Conservation (phyloP, 208 protist genomes). For the Leishmania amazonensis region DNA sequence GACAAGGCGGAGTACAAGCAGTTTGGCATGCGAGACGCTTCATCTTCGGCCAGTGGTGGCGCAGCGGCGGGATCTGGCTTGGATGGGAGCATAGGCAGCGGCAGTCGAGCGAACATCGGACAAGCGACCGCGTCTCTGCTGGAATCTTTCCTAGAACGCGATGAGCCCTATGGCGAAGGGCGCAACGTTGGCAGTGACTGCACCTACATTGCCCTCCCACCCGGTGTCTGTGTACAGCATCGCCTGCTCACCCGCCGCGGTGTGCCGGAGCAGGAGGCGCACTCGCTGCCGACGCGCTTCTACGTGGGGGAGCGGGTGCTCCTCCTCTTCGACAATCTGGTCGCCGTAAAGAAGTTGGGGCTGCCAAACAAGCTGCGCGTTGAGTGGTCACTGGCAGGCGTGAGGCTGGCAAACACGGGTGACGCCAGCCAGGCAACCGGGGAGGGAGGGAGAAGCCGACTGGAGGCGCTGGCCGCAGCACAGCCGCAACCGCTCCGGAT, state of each 20-base stretch:
- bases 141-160: conserved; percentile 10
- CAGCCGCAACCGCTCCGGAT: conserved; percentile 25
- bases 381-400: conserved; percentile 11
- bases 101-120: conserved; percentile 8
- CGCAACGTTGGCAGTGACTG: not conserved
- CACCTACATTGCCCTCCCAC: conserved; percentile 50
- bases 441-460: not conserved
- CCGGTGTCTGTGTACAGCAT: conserved; percentile 50
- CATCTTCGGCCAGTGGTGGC: not conserved
- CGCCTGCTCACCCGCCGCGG: conserved; percentile 71
- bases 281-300: conserved; percentile 54
- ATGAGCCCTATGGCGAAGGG: conserved; percentile 9
- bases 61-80: conserved; percentile 3
- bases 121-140: conserved; percentile 25
- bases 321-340: conserved; percentile 56
- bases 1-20: conserved; percentile 23
- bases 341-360: conserved; percentile 28
- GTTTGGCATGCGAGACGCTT: conserved; percentile 13
- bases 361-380: conserved; percentile 13
- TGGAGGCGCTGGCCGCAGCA: conserved; percentile 18
- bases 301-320: conserved; percentile 67
- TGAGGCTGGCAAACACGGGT: conserved; percentile 4
- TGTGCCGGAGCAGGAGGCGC: conserved; percentile 48
- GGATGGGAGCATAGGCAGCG: not conserved
- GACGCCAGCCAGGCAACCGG: not conserved